These are phyloP conservation scores for Sanguinoderma infundibulare DNA, from an alignment of 1,284 basidiomycete genomes.

Conservation along the genomic window DNA sequence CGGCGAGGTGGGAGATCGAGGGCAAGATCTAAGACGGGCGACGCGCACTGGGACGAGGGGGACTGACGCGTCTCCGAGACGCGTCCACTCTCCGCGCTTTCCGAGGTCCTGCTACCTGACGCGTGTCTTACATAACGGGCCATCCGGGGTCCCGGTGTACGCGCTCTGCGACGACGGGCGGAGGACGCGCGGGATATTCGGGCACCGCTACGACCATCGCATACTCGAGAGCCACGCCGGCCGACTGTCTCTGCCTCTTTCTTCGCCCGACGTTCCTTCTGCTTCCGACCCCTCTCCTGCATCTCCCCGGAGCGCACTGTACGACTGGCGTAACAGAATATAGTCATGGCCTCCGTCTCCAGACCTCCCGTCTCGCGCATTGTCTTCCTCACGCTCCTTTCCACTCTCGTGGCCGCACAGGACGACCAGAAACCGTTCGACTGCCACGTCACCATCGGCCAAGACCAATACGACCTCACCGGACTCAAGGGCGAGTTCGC, in stretches of 20 bases:
- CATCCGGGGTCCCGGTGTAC: slow-evolving; percentile 12
- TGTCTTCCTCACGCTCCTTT: slow-evolving; percentile 39
- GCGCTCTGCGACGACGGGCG: slow-evolving; percentile 5
- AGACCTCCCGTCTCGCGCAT: slow-evolving; percentile 31
- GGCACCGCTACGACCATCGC: neutral
- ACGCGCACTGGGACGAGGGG: slow-evolving; percentile 5
- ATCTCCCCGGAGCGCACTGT: neutral
- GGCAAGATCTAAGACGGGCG: neutral
- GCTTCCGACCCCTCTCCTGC: neutral
- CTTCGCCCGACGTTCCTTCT: neutral
- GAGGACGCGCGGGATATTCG: slow-evolving; percentile 12
- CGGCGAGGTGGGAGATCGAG: neutral
- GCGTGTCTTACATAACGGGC: slow-evolving; percentile 43
- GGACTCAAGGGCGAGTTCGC: slow-evolving; percentile 53
- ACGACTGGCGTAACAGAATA: neutral
- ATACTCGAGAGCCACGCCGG: slow-evolving; percentile 1
- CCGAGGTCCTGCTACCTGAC: slow-evolving; percentile 28
- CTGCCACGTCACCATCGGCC: slow-evolving; percentile 54
- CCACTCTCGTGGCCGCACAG: slow-evolving; percentile 39
- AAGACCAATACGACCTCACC: slow-evolving; percentile 62
- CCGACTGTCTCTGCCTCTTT: slow-evolving; percentile 7
- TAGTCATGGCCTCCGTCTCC: slow-evolving; percentile 32
- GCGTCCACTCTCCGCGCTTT: slow-evolving; percentile 24
- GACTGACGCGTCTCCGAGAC: slow-evolving; percentile 34
- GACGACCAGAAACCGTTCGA: slow-evolving; percentile 49